Evolutionary conservation across 1,284 basidiomycete species (phyloP).

Genomic region (Apiotrichum laibachii): DNA sequence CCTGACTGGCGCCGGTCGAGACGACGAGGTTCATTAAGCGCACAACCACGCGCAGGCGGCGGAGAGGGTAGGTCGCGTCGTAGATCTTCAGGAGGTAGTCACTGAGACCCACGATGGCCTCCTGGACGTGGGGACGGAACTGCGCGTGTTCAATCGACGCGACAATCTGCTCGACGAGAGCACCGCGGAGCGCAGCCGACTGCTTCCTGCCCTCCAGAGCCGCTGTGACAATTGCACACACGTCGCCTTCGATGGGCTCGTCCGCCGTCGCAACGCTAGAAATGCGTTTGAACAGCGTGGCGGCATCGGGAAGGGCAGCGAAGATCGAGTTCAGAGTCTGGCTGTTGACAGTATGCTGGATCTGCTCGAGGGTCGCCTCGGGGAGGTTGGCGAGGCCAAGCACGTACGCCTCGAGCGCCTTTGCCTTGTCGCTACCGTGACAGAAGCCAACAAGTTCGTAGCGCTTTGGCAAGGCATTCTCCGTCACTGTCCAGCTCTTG

Average conservation of each 20-base stretch:
- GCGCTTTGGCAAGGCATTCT: slow-evolving; percentile 51
- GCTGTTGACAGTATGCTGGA: slow-evolving; percentile 5
- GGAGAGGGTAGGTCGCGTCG: slow-evolving; percentile 30
- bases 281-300: slow-evolving; percentile 17
- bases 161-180: slow-evolving; percentile 33
- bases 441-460: slow-evolving; percentile 78
- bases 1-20: slow-evolving; percentile 20
- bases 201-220: slow-evolving; percentile 5
- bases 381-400: slow-evolving; percentile 17
- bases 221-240: slow-evolving; percentile 5
- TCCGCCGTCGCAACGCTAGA: slow-evolving; percentile 13
- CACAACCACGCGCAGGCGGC: slow-evolving; percentile 26
- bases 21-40: slow-evolving; percentile 21
- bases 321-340: slow-evolving; percentile 11
- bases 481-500: not conserved
- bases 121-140: slow-evolving; percentile 29
- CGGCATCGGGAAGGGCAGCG: slow-evolving; percentile 13
- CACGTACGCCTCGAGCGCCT: slow-evolving; percentile 23
- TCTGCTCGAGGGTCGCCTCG: not conserved
- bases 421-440: slow-evolving; percentile 61
- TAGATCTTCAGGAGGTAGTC: slow-evolving; percentile 35
- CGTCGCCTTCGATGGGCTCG: slow-evolving; percentile 7
- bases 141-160: slow-evolving; percentile 23
- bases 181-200: slow-evolving; percentile 16
- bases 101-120: slow-evolving; percentile 26